Base-by-base conservation (phyloP, 2,329 filamentous ascomycete genomes). In the Xylariaceae sp. region DNA sequence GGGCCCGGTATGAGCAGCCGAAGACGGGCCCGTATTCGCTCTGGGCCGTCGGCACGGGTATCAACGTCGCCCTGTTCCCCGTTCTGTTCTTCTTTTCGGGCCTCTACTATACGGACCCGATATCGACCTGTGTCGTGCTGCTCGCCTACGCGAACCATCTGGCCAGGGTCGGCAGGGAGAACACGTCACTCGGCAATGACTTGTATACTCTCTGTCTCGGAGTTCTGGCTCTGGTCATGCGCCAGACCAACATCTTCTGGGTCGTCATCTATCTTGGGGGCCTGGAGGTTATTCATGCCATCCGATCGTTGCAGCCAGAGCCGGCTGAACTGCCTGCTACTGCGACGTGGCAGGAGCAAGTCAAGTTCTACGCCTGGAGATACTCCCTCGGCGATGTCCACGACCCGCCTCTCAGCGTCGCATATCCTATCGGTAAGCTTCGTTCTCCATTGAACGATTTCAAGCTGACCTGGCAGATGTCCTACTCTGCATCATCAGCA, bases 221-320 rank as follows among this genome's bases (percentile, higher is more conserved):
- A 0, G 43, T 86, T 0, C 42, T 74, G 2, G 70, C 86, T 1
- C 67, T 98, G 14, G 63, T 73, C 3, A 92, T 94, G 66, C 72
- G 92, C 16, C 92, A 98, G 58, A 98, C 92, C 0, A 98, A 98
- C 50, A 83, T 96, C 36, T 94, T 98, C 55, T 98, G 92, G 92
- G 80, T 89, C 0, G 81, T 85, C 1, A 67, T 89, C 0, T 87
- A 84, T 50, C 75, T 87, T 49, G 82, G 82, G 14, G 79, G 72
- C 5, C 40, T 76, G 26, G 71, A 80, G 54, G 60, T 63, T 27
- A 57, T 76, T 2, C 67, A 71, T 45, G 67, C 61, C 13, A 59
- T 75, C 38, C 73, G 68, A 50, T 58, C 47, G 3, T 50, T 73
- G 18, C 54, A 49, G 12, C 60, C 61, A 0, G 37, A 50, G 14